Evolutionary conservation across 345 rosid genomes (phyloP), one percentile per base, ranked within the genome.

Genomic region (Aquilaria malaccensis): DNA sequence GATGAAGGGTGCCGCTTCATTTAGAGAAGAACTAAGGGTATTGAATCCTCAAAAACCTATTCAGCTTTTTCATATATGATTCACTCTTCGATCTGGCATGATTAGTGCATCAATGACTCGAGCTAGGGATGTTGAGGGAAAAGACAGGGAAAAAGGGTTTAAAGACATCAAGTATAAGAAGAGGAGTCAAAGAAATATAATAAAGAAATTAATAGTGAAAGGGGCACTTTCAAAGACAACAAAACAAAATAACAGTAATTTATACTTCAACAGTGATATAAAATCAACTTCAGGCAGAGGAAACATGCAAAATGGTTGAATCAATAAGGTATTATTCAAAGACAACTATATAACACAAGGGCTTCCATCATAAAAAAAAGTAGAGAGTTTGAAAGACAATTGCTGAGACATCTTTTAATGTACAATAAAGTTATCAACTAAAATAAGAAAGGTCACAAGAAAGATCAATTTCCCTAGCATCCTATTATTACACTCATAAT

Each of bases 191-290:
- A 37, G 7, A 22, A 22, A 22, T 22, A 22, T 0, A 22, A 22
- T 22, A 22, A 22, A 22, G 22, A 37, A 37, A 37, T 22, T 22
- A 22, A 22, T 22, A 22, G 86, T 31, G 43, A 37, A 37, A 37
- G 7, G 43, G 7, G 43, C 43, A 2, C 43, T 37, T 37, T 37
- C 22, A 22, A 22, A 37, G 43, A 37, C 79, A 84, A 69, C 67
- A 78, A 64, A 71, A 54, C 74, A 50, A 5, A 10, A 10, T 2
- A 49, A 49, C 7, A 33, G 13, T 37, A 15, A 9, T 11, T 52
- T 10, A 30, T 22, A 22, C 22, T 22, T 0, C 22, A 22, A 22
- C 22, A 62, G 29, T 22, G 22, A 54, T 37, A 55, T 60, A 60
- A 30, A 60, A 33, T 6, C 15, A 46, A 30, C 43, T 13, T 61